Conservation (phyloP, 305 asterid genomes). For the Striga hermonthica region DNA sequence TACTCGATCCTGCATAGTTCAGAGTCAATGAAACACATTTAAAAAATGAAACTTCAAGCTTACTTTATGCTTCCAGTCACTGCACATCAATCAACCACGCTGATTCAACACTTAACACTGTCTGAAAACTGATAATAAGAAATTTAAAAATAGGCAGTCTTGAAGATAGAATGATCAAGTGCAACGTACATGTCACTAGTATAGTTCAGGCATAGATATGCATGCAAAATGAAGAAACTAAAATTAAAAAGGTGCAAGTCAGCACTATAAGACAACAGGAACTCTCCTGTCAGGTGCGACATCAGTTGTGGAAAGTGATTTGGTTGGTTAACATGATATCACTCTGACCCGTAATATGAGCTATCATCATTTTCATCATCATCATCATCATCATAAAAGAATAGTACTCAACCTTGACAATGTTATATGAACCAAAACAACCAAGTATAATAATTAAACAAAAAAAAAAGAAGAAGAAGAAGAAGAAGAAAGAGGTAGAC, state of each 20-base stretch:
- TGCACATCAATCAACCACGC: not conserved
- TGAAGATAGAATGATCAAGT: slow-evolving; percentile 7
- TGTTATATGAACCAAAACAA: not conserved
- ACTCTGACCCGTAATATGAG: no score
- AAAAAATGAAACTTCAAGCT: not conserved
- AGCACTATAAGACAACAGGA: not conserved
- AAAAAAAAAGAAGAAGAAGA: not conserved
- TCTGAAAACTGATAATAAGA: not conserved
- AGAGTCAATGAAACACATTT: slow-evolving; percentile 4
- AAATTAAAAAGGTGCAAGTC: not conserved
- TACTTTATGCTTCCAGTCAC: not conserved
- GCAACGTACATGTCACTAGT: not conserved
- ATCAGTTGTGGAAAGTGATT: no score
- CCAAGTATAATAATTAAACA: not conserved
- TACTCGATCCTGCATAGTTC: slow-evolving; percentile 11
- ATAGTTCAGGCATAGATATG: not conserved
- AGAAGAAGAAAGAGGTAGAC: not conserved
- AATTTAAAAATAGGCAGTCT: not conserved
- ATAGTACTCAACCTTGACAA: not conserved
- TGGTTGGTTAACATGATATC: no score
- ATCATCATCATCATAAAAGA: not conserved
- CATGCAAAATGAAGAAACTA: slow-evolving; percentile 3
- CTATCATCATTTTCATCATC: not conserved
- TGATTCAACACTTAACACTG: not conserved
- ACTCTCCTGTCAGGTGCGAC: no score